Percentiles rank a stretch among this genome's conserved stretches.
Evolutionary conservation across 768 basidiomycete genomes (phyloP).

Genomic region (Kwoniella sp.): DNA sequence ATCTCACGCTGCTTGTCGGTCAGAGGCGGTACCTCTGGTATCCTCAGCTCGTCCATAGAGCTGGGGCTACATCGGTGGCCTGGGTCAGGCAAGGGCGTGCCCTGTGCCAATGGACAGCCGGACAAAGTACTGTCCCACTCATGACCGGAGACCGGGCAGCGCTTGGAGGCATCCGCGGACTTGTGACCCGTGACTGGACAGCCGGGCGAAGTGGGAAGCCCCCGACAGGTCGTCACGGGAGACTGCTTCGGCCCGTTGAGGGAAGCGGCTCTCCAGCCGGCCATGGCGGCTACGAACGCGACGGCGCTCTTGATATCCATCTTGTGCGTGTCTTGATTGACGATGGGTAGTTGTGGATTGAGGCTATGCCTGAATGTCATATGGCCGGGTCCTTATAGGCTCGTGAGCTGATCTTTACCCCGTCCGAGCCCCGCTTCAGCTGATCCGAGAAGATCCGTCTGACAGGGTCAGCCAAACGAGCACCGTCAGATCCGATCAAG

Average conservation of each 20-base stretch:
- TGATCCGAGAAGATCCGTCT: no score
- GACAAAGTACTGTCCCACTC: background rate
- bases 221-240: no score
- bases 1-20: conserved; percentile 12
- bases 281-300: conserved; percentile 9
- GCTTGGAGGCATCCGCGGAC: conserved; percentile 1
- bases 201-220: background rate
- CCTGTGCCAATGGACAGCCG: background rate
- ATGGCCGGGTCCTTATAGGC: no score
- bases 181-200: conserved; percentile 10
- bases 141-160: conserved; percentile 10
- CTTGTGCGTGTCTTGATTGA: background rate
- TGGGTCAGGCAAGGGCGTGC: conserved; percentile 6
- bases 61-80: conserved; percentile 3
- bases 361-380: no score
- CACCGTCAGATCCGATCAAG: no score
- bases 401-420: no score
- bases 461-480: no score
- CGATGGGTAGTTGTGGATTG: no score
- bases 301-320: conserved; percentile 11
- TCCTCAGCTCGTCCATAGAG: conserved; percentile 1
- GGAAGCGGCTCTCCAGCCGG: conserved; percentile 2
- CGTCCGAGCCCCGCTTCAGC: no score
- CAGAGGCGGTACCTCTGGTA: conserved; percentile 10
- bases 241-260: background rate